These are phyloP conservation scores for Capronia americana DNA, from an alignment of 2,329 filamentous ascomycete species.

Conservation along the genomic window DNA sequence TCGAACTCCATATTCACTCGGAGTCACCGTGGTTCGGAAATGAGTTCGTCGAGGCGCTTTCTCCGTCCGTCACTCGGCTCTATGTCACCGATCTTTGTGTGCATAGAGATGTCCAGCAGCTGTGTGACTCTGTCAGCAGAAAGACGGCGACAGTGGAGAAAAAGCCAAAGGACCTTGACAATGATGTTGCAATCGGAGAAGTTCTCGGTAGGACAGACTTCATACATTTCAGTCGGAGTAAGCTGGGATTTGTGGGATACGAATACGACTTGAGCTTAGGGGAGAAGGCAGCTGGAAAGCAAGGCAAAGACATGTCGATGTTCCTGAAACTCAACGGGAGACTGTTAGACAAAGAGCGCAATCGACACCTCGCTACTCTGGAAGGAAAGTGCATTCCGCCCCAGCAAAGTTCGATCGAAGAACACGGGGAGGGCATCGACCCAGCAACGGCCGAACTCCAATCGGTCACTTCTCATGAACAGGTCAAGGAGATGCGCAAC, in stretches of 20 bases:
- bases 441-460: neutral
- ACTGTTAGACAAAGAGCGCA: constrained; percentile 36
- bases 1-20: constrained; percentile 35
- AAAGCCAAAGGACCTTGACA: neutral
- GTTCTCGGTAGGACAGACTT: constrained; percentile 27
- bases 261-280: constrained; percentile 21
- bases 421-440: neutral
- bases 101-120: neutral
- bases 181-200: constrained; percentile 17
- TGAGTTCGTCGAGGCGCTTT: constrained; percentile 31
- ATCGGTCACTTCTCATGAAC: neutral
- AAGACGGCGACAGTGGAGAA: constrained; percentile 11
- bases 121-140: constrained; percentile 8
- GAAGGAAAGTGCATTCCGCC: constrained; percentile 18
- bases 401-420: neutral
- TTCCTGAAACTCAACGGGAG: constrained; percentile 36
- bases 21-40: constrained; percentile 24
- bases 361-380: constrained; percentile 30
- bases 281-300: neutral
- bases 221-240: constrained; percentile 26
- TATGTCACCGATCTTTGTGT: constrained; percentile 31
- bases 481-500: constrained; percentile 14
- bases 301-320: constrained; percentile 6
- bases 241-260: constrained; percentile 33
- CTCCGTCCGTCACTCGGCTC: constrained; percentile 27